Evolutionary conservation across 306 rosid species (phyloP), one percentile per base, ranked within the genome.

Genomic region (Prunus kanzakura): DNA sequence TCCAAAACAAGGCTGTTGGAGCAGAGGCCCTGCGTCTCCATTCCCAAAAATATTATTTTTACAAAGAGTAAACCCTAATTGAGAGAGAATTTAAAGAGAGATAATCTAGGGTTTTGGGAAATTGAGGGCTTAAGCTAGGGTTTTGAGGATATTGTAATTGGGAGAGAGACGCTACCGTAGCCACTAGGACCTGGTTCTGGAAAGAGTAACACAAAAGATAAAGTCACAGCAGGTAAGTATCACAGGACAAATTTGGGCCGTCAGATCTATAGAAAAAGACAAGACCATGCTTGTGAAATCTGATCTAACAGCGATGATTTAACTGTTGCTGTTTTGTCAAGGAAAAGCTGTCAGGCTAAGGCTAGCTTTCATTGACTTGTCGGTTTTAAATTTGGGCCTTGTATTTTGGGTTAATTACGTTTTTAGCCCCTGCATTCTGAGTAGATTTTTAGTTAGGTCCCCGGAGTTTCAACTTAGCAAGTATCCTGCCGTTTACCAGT

Each of bases 101-200:
- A 62, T 25, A 61, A 7, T 2, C 16, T 73, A 78, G 80, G 83
- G 83, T 71, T 79, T 78, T 79, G 64, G 69, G 30, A 67, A 66
- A 25, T 62, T 19, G 64, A 11, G 81, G 57, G 57, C 60, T 63
- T 78, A 23, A 71, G 83, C 27, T 79, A 70, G 86, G 86, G 86
- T 79, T 80, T 75, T 38, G 60, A 79, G 60, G 78, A 76, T 76
- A 51, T 38, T 54, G 77, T 45, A 43, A 30, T 32, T 49, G 50
- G 52, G 51, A 15, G 54, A 58, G 58, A 43, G 64, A 20, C 10
- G 35, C 71, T 38, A 6, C 46, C 3, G 25, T 43, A 19, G 60
- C 64, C 62, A 50, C 52, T 32, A 57, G 67, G 38, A 69, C 50
- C 30, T 66, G 45, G 38, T 67, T 79, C 55, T 58, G 50, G 79